Conservation (phyloP, 75 land plant genomes). For the Isoetes taiwanensis region DNA sequence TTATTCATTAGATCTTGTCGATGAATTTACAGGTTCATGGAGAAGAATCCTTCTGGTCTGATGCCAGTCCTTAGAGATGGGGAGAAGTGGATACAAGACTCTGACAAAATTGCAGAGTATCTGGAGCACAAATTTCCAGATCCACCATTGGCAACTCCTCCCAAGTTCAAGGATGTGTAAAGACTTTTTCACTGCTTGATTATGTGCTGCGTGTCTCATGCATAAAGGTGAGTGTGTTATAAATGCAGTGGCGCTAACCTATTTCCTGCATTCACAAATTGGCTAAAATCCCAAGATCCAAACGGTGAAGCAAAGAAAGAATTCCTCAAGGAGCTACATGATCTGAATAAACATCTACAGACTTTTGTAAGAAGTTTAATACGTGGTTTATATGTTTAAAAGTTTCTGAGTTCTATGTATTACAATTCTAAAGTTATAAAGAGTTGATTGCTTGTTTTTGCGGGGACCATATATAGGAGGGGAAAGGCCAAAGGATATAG, state of each 20-base stretch:
- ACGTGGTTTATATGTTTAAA: too few species aligned
- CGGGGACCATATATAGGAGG: conserved; percentile 33
- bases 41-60: conserved; percentile 23
- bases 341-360: conserved; percentile 16
- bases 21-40: conserved; percentile 21
- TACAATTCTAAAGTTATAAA: too few species aligned
- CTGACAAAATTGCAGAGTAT: conserved; percentile 25
- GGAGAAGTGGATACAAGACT: conserved; percentile 28
- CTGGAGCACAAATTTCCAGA: conserved; percentile 22
- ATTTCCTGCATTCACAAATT: conserved; percentile 25
- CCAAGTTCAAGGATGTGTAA: conserved; percentile 17
- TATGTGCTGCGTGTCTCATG: too few species aligned
- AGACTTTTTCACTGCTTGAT: too few species aligned
- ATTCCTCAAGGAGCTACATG: conserved; percentile 16
- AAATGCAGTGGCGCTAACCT: conserved; percentile 11
- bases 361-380: conserved; percentile 4
- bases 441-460: too few species aligned
- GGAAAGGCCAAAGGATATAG: conserved; percentile 21
- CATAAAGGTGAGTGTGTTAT: too few species aligned
- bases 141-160: conserved; percentile 13
- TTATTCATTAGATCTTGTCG: neutral
- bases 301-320: conserved; percentile 17
- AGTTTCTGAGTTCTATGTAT: too few species aligned
- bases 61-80: conserved; percentile 30
- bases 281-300: conserved; percentile 12